Evolutionary conservation across 2,329 filamentous ascomycete species (phyloP).

Genomic region (Davidsoniella neocaledoniae): DNA sequence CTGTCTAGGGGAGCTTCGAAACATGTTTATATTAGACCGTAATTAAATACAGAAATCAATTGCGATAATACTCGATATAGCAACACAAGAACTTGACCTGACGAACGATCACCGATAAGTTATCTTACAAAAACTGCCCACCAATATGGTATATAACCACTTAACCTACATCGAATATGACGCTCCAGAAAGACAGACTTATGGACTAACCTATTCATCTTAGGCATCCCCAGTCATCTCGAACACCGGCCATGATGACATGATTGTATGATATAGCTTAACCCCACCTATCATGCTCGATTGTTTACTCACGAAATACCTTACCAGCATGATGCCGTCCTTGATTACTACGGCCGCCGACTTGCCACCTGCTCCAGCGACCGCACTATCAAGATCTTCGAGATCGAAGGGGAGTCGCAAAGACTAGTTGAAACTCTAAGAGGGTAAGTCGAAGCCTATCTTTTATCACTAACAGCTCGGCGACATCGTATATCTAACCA

Average conservation of each 20-base stretch:
- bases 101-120: background rate
- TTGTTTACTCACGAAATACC: constrained; percentile 11
- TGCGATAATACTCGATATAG: too few species aligned
- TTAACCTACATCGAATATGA: background rate
- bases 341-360: constrained; percentile 95
- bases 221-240: constrained; percentile 29
- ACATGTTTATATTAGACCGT: too few species aligned
- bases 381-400: constrained; percentile 98
- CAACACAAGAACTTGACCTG: background rate
- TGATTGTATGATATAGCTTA: constrained; percentile 64
- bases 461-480: too few species aligned
- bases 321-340: constrained; percentile 78
- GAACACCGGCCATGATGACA: constrained; percentile 68
- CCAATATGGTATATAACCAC: constrained; percentile 7
- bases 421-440: constrained; percentile 83
- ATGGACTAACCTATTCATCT: constrained; percentile 5
- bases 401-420: constrained; percentile 87
- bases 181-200: background rate
- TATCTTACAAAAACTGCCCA: background rate
- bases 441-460: constrained; percentile 40
- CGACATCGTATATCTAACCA: background rate
- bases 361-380: constrained; percentile 96
- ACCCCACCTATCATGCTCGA: constrained; percentile 8
- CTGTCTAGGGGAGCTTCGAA: background rate
- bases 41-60: too few species aligned